These are phyloP conservation scores for Zoysia pacifica DNA, from an alignment of 176 grass and related monocot species.

Conservation along the genomic window DNA sequence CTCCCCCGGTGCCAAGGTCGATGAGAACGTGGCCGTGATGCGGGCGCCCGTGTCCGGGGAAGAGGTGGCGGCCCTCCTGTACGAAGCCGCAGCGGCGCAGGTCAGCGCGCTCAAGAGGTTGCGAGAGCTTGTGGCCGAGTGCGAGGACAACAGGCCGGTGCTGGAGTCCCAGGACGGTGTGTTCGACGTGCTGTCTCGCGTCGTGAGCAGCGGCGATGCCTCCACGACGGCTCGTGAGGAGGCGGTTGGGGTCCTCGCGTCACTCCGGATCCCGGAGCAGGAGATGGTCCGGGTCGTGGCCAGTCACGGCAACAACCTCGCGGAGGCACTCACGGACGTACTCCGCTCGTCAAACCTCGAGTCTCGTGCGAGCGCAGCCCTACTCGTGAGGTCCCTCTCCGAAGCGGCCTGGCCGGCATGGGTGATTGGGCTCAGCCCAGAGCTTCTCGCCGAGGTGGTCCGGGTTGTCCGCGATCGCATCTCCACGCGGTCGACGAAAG, in stretches of 20 bases:
- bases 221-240: constrained; percentile 57
- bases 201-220: constrained; percentile 21
- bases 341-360: constrained; percentile 54
- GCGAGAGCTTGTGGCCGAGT: constrained; percentile 43
- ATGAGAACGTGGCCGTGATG: constrained; percentile 39
- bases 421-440: constrained; percentile 40
- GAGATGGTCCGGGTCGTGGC: constrained; percentile 45
- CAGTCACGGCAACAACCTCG: constrained; percentile 48
- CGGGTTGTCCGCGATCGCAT: constrained; percentile 50
- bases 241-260: constrained; percentile 62
- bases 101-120: constrained; percentile 51
- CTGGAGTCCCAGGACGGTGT: constrained; percentile 46
- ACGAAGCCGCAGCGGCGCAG: constrained; percentile 35
- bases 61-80: constrained; percentile 44
- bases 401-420: constrained; percentile 48
- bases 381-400: constrained; percentile 55
- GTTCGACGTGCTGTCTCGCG: constrained; percentile 45
- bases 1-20: constrained; percentile 28
- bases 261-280: constrained; percentile 64
- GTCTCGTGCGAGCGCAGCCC: constrained; percentile 53
- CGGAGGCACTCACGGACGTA: constrained; percentile 54
- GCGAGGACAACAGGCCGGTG: constrained; percentile 35
- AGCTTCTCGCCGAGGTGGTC: constrained; percentile 68
- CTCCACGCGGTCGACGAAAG: constrained; percentile 56
- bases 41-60: constrained; percentile 4